Conservation (phyloP, 768 basidiomycete genomes). For the Macrocybe gigantea region DNA sequence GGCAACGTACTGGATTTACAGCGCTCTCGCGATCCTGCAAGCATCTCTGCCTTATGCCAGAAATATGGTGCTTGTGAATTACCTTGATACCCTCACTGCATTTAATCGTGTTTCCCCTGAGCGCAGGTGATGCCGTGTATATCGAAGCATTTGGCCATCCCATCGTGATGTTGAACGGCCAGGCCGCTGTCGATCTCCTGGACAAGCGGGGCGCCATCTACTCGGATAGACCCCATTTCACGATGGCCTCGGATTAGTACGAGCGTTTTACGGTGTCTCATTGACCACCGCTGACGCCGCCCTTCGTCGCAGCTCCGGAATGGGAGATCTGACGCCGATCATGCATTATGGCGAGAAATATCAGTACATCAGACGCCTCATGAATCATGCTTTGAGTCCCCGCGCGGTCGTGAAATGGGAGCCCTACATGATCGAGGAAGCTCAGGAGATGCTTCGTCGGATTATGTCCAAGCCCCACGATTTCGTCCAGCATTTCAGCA, state of each 20-base stretch:
- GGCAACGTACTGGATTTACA: conserved; percentile 54
- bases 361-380: conserved; percentile 8
- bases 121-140: conserved; percentile 10
- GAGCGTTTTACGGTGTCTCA: too few relatives aligned
- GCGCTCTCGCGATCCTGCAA: conserved; percentile 42
- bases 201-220: conserved; percentile 11
- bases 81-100: too few relatives aligned
- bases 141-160: conserved; percentile 5
- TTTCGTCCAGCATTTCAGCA: conserved; percentile 20
- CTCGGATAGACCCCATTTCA: conserved; percentile 10
- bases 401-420: conserved; percentile 13
- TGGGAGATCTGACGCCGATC: background rate
- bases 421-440: conserved; percentile 20
- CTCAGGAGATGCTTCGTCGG: conserved; percentile 19
- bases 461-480: conserved; percentile 18
- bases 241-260: conserved; percentile 10
- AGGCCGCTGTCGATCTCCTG: conserved; percentile 10
- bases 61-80: conserved; percentile 32
- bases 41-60: conserved; percentile 46
- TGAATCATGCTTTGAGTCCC: conserved; percentile 12
- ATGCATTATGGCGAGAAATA: conserved; percentile 12
- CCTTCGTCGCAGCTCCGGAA: too few relatives aligned
- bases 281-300: too few relatives aligned
- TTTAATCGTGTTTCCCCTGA: conserved; percentile 1
- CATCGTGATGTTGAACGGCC: conserved; percentile 9